Percentiles rank a stretch among this genome's conserved stretches.
Conservation (phyloP, 2,329 filamentous ascomycete species). For the Pseudocercospora fuligena region DNA sequence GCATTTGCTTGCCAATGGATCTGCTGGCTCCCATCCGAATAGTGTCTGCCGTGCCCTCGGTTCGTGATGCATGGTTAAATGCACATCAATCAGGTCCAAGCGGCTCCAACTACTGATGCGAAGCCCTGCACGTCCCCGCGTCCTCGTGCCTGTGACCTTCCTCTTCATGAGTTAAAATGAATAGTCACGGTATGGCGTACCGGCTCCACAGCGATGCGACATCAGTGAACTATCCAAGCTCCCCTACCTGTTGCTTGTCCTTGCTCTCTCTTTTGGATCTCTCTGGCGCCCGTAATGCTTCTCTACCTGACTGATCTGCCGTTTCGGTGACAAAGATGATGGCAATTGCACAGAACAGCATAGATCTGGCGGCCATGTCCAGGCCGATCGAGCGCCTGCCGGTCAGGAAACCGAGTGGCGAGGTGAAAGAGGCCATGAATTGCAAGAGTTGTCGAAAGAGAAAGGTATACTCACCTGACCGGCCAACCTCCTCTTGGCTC, state of each 20-base stretch:
- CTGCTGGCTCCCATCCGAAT: not conserved
- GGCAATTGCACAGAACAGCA: constrained; percentile 27
- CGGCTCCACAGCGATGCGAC: constrained; percentile 30
- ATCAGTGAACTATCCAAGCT: constrained; percentile 18
- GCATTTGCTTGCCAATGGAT: constrained; percentile 6
- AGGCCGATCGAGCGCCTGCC: constrained; percentile 80
- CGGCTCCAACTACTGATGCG: not conserved
- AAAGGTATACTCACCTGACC: constrained; percentile 64
- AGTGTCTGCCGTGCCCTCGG: constrained; percentile 8
- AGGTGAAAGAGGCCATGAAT: constrained; percentile 90
- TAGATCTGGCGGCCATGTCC: constrained; percentile 58
- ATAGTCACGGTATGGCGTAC: constrained; percentile 24
- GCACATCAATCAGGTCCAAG: not conserved
- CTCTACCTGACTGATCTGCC: constrained; percentile 10
- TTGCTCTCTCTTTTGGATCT: constrained; percentile 9
- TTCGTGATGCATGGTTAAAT: constrained; percentile 13
- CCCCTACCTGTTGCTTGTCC: constrained; percentile 15
- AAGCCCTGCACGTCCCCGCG: constrained; percentile 21
- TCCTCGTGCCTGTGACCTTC: constrained; percentile 26
- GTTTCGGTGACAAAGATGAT: constrained; percentile 23
- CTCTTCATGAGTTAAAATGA: constrained; percentile 14
- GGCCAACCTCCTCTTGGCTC: constrained; percentile 2
- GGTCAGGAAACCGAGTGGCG: constrained; percentile 70
- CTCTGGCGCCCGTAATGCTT: constrained; percentile 17
- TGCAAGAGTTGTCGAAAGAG: constrained; percentile 92